These are phyloP conservation scores for Vitis labrusca DNA, from an alignment of 164 flowering plant species.

Conservation along the genomic window DNA sequence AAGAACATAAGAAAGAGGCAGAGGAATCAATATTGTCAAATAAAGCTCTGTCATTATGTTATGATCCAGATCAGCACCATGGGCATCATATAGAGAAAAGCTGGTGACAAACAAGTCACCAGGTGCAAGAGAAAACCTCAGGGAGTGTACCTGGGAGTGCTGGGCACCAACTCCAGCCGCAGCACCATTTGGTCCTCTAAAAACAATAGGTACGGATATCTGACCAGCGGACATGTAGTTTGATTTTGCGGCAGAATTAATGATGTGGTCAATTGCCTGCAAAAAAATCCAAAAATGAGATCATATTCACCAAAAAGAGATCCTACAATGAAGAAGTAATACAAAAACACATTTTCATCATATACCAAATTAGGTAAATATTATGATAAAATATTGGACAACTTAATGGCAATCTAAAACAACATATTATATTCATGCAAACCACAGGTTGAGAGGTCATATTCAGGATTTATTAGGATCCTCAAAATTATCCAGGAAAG, in stretches of 20 bases:
- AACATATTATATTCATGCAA: too few species aligned
- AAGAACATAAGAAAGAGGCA: too few species aligned
- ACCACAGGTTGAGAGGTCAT: too few species aligned
- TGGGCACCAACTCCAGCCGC: conserved; percentile 99
- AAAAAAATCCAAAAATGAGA: conserved; percentile 12
- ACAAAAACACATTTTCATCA: too few species aligned
- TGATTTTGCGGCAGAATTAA: conserved; percentile 96
- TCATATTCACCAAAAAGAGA: too few species aligned
- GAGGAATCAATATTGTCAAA: neutral
- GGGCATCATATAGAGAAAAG: neutral
- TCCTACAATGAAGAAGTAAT: too few species aligned
- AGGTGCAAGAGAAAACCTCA: neutral
- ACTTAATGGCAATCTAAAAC: too few species aligned
- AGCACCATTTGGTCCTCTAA: conserved; percentile 98
- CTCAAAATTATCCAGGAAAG: too few species aligned
- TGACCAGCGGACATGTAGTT: conserved; percentile 97
- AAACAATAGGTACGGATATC: conserved; percentile 86
- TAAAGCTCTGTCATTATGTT: neutral
- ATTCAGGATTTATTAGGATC: too few species aligned
- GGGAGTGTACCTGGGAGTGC: conserved; percentile 79
- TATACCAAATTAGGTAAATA: too few species aligned
- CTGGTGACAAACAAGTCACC: neutral
- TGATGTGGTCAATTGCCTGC: conserved; percentile 98
- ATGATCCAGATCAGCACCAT: neutral
- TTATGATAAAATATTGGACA: too few species aligned